Evolutionary conservation across 2,329 filamentous ascomycete genomes (phyloP).

Genomic region (Coniochaeta sp.): DNA sequence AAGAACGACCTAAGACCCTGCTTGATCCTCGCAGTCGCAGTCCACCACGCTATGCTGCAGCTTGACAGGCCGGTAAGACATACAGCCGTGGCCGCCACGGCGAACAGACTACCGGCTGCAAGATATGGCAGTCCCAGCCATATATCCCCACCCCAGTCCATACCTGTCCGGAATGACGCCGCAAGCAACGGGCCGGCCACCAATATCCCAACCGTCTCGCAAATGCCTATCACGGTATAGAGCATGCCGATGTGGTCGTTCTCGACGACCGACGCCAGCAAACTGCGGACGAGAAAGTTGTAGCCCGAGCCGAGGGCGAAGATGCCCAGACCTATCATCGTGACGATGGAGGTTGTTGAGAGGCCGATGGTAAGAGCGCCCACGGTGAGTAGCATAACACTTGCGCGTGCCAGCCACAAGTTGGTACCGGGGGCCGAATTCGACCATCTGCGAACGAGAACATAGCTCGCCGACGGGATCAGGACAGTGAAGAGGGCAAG

Average conservation of each 20-base stretch:
- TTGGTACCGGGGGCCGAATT: neutral
- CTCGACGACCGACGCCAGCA: neutral
- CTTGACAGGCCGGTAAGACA: neutral
- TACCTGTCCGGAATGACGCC: neutral
- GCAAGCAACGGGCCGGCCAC: neutral
- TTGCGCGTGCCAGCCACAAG: neutral
- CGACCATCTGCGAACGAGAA: neutral
- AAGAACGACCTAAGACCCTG: neutral
- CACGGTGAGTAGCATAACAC: neutral
- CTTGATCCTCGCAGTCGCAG: neutral
- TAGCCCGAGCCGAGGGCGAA: neutral
- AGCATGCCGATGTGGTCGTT: neutral
- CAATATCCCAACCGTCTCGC: neutral
- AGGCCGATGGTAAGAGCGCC: neutral
- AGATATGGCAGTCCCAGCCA: neutral
- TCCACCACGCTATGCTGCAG: neutral
- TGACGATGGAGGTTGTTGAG: neutral
- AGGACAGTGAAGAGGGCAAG: neutral
- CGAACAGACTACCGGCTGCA: neutral
- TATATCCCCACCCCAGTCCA: neutral
- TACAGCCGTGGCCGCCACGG: neutral
- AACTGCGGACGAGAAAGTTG: neutral
- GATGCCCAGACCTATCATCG: neutral
- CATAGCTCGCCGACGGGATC: neutral
- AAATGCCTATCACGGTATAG: neutral